Percentiles rank a stretch among this genome's conserved stretches.
These are phyloP conservation scores for Colletotrichum sp. DNA, from an alignment of 2,329 filamentous ascomycete species.

Conservation along the genomic window DNA sequence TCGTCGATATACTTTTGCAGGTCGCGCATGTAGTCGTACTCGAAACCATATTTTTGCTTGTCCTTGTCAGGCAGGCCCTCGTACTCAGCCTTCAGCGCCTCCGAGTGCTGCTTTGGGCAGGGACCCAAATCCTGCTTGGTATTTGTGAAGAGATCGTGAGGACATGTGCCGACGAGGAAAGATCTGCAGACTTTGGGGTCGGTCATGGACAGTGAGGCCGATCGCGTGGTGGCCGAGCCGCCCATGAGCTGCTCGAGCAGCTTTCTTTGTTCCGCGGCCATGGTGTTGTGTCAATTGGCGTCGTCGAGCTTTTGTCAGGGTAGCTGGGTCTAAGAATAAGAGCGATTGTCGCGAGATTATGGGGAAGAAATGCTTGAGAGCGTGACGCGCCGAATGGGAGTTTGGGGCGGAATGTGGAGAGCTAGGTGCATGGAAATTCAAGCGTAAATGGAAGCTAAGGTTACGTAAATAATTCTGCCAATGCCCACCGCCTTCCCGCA, in stretches of 20 bases:
- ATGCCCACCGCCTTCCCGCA: neutral
- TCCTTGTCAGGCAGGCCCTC: conserved; percentile 74
- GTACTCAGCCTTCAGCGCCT: conserved; percentile 88
- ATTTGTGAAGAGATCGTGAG: conserved; percentile 92
- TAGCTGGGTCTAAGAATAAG: neutral
- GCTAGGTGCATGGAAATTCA: neutral
- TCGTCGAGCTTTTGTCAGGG: neutral
- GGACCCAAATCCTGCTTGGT: conserved; percentile 96
- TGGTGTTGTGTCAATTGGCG: conserved; percentile 40
- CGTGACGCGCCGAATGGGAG: conserved; percentile 11
- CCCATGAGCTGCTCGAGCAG: conserved; percentile 98
- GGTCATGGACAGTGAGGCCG: conserved; percentile 83
- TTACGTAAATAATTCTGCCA: conserved; percentile 23
- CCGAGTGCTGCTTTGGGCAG: conserved; percentile 87
- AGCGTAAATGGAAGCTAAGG: neutral
- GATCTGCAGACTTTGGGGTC: conserved; percentile 54
- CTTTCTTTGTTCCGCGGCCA: conserved; percentile 98
- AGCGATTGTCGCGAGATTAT: neutral
- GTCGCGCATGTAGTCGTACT: conserved; percentile 95
- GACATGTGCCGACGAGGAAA: conserved; percentile 24
- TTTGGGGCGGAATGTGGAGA: conserved; percentile 16
- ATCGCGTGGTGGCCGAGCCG: conserved; percentile 73
- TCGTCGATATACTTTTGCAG: conserved; percentile 97
- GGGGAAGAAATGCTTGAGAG: neutral
- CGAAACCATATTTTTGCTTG: conserved; percentile 83